These are phyloP conservation scores for Digitaria exilis DNA, from an alignment of 202 grass and related monocot genomes.

Conservation along the genomic window DNA sequence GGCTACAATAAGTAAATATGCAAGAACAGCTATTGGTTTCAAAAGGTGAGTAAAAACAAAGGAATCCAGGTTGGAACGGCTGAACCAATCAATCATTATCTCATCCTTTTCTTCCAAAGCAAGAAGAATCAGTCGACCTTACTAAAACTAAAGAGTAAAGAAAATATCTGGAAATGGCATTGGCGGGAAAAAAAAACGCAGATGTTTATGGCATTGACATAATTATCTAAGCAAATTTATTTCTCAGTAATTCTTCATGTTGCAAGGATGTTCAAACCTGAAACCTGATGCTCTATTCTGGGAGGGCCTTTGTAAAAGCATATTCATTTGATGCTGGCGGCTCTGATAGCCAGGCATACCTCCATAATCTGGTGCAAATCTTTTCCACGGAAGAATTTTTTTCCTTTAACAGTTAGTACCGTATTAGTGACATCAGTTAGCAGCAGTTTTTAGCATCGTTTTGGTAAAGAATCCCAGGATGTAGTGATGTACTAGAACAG, in stretches of 20 bases:
- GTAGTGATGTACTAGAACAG: background rate
- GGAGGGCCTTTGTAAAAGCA: background rate
- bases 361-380: background rate
- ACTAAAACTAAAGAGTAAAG: background rate
- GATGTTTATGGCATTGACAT: background rate
- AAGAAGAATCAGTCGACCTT: background rate
- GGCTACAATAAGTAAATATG: background rate
- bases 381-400: background rate
- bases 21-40: background rate
- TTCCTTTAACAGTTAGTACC: background rate
- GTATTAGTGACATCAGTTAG: background rate
- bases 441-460: background rate
- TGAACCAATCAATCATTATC: background rate
- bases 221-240: background rate
- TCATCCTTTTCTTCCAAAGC: background rate
- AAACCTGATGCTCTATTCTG: background rate
- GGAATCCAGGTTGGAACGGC: background rate
- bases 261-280: background rate
- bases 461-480: background rate
- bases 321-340: background rate
- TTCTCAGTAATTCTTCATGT: background rate
- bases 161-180: background rate
- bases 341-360: background rate
- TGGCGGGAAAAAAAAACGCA: background rate
- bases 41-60: background rate